Conservation (phyloP, 805 yeast species). For the Komagataella kurtzmanii region DNA sequence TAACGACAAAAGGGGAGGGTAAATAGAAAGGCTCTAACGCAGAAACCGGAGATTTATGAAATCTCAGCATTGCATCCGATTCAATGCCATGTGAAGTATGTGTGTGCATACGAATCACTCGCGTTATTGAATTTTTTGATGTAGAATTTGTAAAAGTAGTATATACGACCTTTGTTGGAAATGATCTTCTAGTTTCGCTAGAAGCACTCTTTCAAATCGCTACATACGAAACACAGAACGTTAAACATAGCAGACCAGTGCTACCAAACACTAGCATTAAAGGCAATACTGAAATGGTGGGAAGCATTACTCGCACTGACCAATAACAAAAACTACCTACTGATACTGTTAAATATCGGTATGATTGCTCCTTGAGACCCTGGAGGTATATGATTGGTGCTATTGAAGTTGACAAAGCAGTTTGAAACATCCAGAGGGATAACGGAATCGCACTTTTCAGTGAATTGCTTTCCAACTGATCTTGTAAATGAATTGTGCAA, state of each 20-base stretch:
- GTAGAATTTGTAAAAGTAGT: too few species aligned
- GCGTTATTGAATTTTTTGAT: too few species aligned
- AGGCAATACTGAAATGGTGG: background rate
- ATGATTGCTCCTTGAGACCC: background rate
- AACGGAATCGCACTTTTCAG: background rate
- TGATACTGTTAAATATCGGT: background rate
- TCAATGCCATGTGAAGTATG: background rate
- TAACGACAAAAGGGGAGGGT: conserved; percentile 7
- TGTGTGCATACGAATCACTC: background rate
- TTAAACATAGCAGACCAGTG: background rate
- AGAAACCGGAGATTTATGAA: conserved; percentile 6
- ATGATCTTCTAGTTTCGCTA: background rate
- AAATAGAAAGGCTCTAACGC: conserved; percentile 7
- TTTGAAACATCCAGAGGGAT: background rate
- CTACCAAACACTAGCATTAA: background rate
- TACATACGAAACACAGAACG: background rate
- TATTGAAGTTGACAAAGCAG: background rate
- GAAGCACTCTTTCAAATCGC: background rate
- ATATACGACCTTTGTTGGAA: too few species aligned
- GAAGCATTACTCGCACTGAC: background rate
- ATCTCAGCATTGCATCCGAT: conserved; percentile 7
- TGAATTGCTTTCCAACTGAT: background rate
- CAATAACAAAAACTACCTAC: background rate
- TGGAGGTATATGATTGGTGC: background rate
- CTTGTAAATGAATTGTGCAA: background rate